Evolutionary conservation across 805 yeast genomes (phyloP).

Genomic region (Pichia thaimueangensis): DNA sequence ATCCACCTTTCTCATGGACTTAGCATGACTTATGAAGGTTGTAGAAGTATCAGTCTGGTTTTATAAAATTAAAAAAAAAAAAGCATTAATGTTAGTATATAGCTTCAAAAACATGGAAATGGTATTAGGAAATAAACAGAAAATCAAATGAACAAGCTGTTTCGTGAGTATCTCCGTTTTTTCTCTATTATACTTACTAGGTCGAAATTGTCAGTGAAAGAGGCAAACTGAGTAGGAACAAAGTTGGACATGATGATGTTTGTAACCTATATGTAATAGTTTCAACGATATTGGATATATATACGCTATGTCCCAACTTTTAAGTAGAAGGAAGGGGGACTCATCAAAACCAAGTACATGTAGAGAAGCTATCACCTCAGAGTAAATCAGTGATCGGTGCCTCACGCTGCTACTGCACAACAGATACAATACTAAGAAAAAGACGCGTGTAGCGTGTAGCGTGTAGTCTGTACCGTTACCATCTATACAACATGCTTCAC

Average conservation of each 20-base stretch:
- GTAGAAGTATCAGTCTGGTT: conserved; percentile 32
- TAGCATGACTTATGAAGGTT: conserved; percentile 52
- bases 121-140: not conserved
- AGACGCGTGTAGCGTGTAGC: too few species aligned
- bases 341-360: too few species aligned
- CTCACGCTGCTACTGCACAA: too few species aligned
- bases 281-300: not conserved
- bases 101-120: not conserved
- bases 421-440: too few species aligned
- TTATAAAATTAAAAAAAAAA: not conserved
- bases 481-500: too few species aligned
- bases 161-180: too few species aligned
- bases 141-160: not conserved
- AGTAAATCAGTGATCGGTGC: too few species aligned
- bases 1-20: conserved; percentile 73
- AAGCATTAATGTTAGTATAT: not conserved
- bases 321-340: too few species aligned
- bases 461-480: too few species aligned
- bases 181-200: conserved; percentile 9
- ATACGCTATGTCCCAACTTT: too few species aligned
- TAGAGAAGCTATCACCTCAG: too few species aligned
- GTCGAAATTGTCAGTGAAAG: conserved; percentile 9
- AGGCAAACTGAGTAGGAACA: conserved; percentile 12
- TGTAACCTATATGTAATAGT: not conserved
- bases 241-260: conserved; percentile 6